Percentiles rank a stretch among this genome's conserved stretches.
Evolutionary conservation across 257 asterid genomes (phyloP).

Genomic region (Ilex aquifolium): DNA sequence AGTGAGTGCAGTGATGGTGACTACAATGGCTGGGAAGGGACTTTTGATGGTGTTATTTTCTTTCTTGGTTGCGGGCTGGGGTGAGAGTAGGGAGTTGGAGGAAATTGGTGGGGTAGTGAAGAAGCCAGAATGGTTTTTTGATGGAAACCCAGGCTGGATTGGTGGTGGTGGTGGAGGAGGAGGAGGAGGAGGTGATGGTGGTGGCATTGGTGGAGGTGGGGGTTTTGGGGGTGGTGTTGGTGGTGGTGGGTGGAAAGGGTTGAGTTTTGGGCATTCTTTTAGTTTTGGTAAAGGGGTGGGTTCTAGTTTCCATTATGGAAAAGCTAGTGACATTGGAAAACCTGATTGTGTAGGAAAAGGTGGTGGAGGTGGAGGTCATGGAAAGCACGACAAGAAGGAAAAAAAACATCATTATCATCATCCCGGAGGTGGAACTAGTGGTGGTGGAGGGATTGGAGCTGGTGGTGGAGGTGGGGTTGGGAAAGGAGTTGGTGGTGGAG

Average conservation of each 20-base stretch:
- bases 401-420: too few species aligned
- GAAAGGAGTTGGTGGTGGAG: too few species aligned
- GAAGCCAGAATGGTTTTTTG: constrained; percentile 16
- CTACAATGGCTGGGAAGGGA: constrained; percentile 24
- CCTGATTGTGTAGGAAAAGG: constrained; percentile 18
- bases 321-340: constrained; percentile 3
- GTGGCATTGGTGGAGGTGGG: not conserved
- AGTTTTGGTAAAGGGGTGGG: too few species aligned
- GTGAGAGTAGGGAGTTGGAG: constrained; percentile 27
- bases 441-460: constrained; percentile 5
- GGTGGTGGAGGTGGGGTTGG: too few species aligned
- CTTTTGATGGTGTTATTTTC: constrained; percentile 19
- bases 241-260: too few species aligned
- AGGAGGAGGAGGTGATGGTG: constrained; percentile 1
- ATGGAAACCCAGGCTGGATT: not conserved
- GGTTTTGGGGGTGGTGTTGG: constrained; percentile 3
- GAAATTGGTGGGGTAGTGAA: constrained; percentile 8
- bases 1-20: not conserved
- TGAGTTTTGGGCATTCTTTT: too few species aligned
- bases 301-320: too few species aligned
- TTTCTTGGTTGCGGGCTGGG: constrained; percentile 29
- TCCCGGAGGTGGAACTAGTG: constrained; percentile 20
- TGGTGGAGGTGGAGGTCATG: constrained; percentile 7
- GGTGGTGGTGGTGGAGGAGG: not conserved
- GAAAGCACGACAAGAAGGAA: too few species aligned